A percentile compares a stretch with the other conserved stretches of the same genome.
phyloP scores from a whole-genome alignment of 257 asterid genomes.

The Nyctanthes arbortristis region DNA sequence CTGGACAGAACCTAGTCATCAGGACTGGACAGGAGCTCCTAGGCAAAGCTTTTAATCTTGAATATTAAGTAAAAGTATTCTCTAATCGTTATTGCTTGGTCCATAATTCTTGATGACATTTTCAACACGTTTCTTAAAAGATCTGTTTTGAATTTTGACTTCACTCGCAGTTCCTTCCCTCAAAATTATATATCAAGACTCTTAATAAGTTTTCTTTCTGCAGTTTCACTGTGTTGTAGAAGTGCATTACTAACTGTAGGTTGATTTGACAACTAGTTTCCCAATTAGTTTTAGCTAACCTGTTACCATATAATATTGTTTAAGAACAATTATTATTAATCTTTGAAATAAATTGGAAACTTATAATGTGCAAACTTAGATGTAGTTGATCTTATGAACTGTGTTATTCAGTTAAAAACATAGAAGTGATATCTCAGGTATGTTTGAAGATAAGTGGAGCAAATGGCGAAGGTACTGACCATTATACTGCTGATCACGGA shows the following conservation, averaged over 20 bases:
- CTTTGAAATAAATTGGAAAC: background rate
- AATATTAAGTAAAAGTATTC: background rate
- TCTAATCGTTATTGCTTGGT: background rate
- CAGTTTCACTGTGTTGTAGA: background rate
- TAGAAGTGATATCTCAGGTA: background rate
- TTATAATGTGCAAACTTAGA: background rate
- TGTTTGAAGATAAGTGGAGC: background rate
- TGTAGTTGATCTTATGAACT: background rate
- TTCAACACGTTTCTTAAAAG: background rate
- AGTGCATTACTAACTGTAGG: background rate
- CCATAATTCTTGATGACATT: background rate
- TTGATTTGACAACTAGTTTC: background rate
- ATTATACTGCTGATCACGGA: slow-evolving; percentile 47
- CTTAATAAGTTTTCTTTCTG: background rate
- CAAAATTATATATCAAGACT: background rate
- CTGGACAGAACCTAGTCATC: background rate
- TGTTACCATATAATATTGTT: background rate
- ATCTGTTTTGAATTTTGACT: background rate
- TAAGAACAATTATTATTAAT: background rate
- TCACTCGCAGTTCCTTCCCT: background rate
- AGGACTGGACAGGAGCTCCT: background rate
- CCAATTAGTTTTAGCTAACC: background rate
- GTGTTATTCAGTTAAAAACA: background rate
- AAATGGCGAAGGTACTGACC: slow-evolving; percentile 25
- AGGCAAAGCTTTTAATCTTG: background rate